These are phyloP conservation scores for Termitomyces sp. DNA, from an alignment of 768 basidiomycete genomes.

Conservation along the genomic window DNA sequence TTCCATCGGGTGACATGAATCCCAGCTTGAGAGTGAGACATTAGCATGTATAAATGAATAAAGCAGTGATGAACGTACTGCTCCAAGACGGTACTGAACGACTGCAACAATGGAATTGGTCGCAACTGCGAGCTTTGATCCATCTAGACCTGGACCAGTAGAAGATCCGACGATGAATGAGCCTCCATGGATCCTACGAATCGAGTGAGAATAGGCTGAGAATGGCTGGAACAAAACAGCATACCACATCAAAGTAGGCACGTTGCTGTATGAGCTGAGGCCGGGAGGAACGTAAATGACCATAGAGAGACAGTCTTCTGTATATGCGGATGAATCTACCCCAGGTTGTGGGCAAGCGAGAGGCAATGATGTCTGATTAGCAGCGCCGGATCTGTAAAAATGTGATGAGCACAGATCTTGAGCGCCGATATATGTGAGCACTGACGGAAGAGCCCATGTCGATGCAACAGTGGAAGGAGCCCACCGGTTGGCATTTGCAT, in stretches of 20 bases:
- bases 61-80: slow-evolving; percentile 36
- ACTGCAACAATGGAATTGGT: slow-evolving; percentile 77
- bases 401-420: neutral
- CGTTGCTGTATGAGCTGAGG: slow-evolving; percentile 24
- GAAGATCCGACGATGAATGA: slow-evolving; percentile 72
- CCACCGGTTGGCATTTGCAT: slow-evolving; percentile 63
- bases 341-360: slow-evolving; percentile 65
- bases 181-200: slow-evolving; percentile 76
- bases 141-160: slow-evolving; percentile 68
- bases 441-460: slow-evolving; percentile 62
- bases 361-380: slow-evolving; percentile 51
- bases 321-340: slow-evolving; percentile 41
- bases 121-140: slow-evolving; percentile 62
- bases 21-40: slow-evolving; percentile 45
- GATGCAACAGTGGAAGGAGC: slow-evolving; percentile 45
- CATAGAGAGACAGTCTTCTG: slow-evolving; percentile 82
- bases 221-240: slow-evolving; percentile 12
- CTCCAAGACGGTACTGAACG: slow-evolving; percentile 80
- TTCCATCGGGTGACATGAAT: slow-evolving; percentile 64
- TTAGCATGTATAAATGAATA: slow-evolving; percentile 3
- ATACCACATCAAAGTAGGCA: slow-evolving; percentile 58
- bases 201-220: neutral
- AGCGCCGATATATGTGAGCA: slow-evolving; percentile 5
- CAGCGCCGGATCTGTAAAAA: slow-evolving; percentile 38
- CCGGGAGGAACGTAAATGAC: slow-evolving; percentile 61